Percentiles rank a stretch among this genome's conserved stretches.
Evolutionary conservation across 2,329 filamentous ascomycete species (phyloP).

Genomic region (Sclerotinia nivalis): DNA sequence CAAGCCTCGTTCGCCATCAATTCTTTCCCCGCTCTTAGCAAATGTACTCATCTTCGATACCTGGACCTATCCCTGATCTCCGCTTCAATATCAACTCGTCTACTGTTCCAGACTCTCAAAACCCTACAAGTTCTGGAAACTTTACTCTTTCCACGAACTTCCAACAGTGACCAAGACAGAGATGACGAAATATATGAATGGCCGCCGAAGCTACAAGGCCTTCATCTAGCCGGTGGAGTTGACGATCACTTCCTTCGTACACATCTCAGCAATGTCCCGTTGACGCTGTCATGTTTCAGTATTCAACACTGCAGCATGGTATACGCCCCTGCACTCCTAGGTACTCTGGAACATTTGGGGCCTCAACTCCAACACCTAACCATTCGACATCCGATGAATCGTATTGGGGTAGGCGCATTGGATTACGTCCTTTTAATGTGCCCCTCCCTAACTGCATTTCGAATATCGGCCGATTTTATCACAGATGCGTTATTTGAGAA

Average conservation of each 20-base stretch:
- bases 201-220: slow-evolving; percentile 39
- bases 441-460: slow-evolving; percentile 34
- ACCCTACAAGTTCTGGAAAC: slow-evolving; percentile 38
- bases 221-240: slow-evolving; percentile 41
- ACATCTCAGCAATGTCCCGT: slow-evolving; percentile 33
- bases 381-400: slow-evolving; percentile 41
- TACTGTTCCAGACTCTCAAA: slow-evolving; percentile 40
- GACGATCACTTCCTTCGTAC: slow-evolving; percentile 36
- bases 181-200: slow-evolving; percentile 33
- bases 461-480: slow-evolving; percentile 42
- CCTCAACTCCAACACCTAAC: slow-evolving; percentile 37
- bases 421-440: slow-evolving; percentile 35
- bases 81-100: slow-evolving; percentile 38
- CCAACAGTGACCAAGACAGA: slow-evolving; percentile 30
- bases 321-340: slow-evolving; percentile 29
- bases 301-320: slow-evolving; percentile 41
- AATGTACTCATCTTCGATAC: slow-evolving; percentile 39
- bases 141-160: slow-evolving; percentile 40
- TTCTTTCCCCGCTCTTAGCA: slow-evolving; percentile 41
- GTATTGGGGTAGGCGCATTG: slow-evolving; percentile 33
- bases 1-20: slow-evolving; percentile 42
- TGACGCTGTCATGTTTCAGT: slow-evolving; percentile 34
- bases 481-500: slow-evolving; percentile 33
- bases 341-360: slow-evolving; percentile 33
- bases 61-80: slow-evolving; percentile 41